A percentile compares a stretch with the other conserved stretches of the same genome.
Evolutionary conservation across 1,284 basidiomycete genomes (phyloP).

Genomic region (Boletus mariae): DNA sequence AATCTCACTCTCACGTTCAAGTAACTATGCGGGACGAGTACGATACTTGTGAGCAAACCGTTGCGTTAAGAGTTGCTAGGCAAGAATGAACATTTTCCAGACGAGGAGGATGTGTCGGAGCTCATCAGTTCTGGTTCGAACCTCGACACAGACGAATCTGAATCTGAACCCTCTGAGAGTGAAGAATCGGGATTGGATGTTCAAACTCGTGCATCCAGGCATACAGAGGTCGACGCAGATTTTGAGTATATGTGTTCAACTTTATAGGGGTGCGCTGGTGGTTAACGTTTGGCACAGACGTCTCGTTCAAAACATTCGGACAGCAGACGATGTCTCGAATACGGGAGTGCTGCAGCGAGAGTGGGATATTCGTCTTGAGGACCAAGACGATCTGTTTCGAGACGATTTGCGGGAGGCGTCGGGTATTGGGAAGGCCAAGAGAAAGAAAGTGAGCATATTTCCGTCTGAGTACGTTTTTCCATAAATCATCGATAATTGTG

Average conservation of each 20-base stretch:
- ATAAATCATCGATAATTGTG: not conserved
- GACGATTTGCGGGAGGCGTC: conserved; percentile 69
- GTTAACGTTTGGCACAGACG: conserved; percentile 12
- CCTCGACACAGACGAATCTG: conserved; percentile 15
- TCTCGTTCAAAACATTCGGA: conserved; percentile 27
- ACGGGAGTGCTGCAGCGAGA: conserved; percentile 25
- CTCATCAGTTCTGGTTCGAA: conserved; percentile 8
- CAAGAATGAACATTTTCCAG: conserved; percentile 4
- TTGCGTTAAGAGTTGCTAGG: not conserved
- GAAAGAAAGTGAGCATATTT: conserved; percentile 39
- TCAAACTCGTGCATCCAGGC: conserved; percentile 4
- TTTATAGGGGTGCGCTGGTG: not conserved
- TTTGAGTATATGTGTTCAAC: conserved; percentile 23
- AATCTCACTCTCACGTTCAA: not conserved
- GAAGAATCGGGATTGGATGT: conserved; percentile 22
- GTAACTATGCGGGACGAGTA: conserved; percentile 19
- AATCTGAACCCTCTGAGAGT: conserved; percentile 13
- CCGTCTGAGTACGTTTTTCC: conserved; percentile 28
- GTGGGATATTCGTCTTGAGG: conserved; percentile 42
- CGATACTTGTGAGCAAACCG: conserved; percentile 19
- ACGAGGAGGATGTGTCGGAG: not conserved
- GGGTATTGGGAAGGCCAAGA: conserved; percentile 59
- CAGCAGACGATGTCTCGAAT: conserved; percentile 24
- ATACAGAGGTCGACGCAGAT: conserved; percentile 25
- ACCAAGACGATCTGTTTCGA: conserved; percentile 62